Evolutionary conservation across 495 filamentous ascomycete species (phyloP).

Genomic region (Physcia stellaris): DNA sequence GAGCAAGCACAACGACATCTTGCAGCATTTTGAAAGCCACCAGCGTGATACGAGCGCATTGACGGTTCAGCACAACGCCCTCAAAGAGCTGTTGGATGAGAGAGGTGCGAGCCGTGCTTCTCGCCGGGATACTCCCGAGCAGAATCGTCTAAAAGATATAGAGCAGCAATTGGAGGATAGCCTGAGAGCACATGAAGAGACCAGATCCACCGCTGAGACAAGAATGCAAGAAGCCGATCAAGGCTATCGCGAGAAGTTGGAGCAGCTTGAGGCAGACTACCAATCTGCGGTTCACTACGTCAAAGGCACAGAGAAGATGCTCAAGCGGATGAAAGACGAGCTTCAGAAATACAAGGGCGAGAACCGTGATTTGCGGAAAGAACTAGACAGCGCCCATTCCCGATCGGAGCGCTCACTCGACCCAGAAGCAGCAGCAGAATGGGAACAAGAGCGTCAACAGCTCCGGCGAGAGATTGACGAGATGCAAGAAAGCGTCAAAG

Average conservation of each 20-base stretch:
- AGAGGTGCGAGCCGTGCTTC: constrained; percentile 64
- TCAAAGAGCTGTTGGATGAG: constrained; percentile 85
- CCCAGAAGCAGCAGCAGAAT: constrained; percentile 38
- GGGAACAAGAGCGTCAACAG: constrained; percentile 61
- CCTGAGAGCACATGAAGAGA: constrained; percentile 68
- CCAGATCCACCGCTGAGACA: constrained; percentile 57
- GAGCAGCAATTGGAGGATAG: constrained; percentile 78
- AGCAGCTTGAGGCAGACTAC: constrained; percentile 89
- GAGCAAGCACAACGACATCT: constrained; percentile 62
- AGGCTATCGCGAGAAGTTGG: constrained; percentile 79
- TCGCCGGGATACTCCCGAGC: constrained; percentile 65
- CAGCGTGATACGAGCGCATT: constrained; percentile 84
- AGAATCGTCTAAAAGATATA: constrained; percentile 68
- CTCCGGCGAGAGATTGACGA: constrained; percentile 53
- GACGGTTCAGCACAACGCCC: constrained; percentile 74
- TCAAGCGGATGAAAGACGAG: constrained; percentile 97
- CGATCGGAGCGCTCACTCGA: constrained; percentile 25
- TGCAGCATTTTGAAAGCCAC: constrained; percentile 62
- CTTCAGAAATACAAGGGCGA: constrained; percentile 74
- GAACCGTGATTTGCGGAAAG: constrained; percentile 68
- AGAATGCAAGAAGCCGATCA: constrained; percentile 73
- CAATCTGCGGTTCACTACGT: constrained; percentile 99
- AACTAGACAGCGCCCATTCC: constrained; percentile 45
- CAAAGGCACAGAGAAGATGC: constrained; percentile 97
- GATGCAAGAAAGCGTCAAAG: constrained; percentile 52